Percentiles rank a stretch among this genome's conserved stretches.
Conservation (phyloP, 805 yeast species). For the Nakazawaea molendinolei region DNA sequence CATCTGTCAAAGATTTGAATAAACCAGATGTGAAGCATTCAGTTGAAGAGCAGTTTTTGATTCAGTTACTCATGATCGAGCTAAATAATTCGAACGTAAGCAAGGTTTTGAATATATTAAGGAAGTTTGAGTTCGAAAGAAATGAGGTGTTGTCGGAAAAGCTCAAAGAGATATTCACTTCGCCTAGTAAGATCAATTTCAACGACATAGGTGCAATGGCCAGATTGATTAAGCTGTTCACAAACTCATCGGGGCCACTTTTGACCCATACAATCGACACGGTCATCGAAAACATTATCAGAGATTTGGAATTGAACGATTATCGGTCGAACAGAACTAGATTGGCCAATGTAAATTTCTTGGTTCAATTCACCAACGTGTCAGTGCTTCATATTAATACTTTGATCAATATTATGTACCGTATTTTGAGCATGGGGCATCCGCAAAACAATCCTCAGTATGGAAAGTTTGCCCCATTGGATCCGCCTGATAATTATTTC, state of each 20-base stretch:
- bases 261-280: slow-evolving; percentile 49
- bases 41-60: slow-evolving; percentile 42
- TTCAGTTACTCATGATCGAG: slow-evolving; percentile 44
- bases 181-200: slow-evolving; percentile 56
- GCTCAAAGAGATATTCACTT: slow-evolving; percentile 38
- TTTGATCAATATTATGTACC: slow-evolving; percentile 45
- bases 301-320: slow-evolving; percentile 62
- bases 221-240: slow-evolving; percentile 31
- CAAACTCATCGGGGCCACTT: slow-evolving; percentile 31
- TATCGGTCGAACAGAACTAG: slow-evolving; percentile 54
- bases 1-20: slow-evolving; percentile 32
- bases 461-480: slow-evolving; percentile 35
- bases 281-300: slow-evolving; percentile 51
- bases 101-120: slow-evolving; percentile 30
- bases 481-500: slow-evolving; percentile 63
- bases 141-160: slow-evolving; percentile 28
- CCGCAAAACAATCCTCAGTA: slow-evolving; percentile 49
- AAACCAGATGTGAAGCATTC: slow-evolving; percentile 20
- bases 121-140: slow-evolving; percentile 31
- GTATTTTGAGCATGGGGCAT: slow-evolving; percentile 61
- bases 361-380: slow-evolving; percentile 50
- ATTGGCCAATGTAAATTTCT: slow-evolving; percentile 51
- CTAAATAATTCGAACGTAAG: slow-evolving; percentile 30
- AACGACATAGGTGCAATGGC: slow-evolving; percentile 49
- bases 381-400: slow-evolving; percentile 39